These are phyloP conservation scores for Fusarium burgessii DNA, from an alignment of 2,329 filamentous ascomycete genomes.

Conservation along the genomic window DNA sequence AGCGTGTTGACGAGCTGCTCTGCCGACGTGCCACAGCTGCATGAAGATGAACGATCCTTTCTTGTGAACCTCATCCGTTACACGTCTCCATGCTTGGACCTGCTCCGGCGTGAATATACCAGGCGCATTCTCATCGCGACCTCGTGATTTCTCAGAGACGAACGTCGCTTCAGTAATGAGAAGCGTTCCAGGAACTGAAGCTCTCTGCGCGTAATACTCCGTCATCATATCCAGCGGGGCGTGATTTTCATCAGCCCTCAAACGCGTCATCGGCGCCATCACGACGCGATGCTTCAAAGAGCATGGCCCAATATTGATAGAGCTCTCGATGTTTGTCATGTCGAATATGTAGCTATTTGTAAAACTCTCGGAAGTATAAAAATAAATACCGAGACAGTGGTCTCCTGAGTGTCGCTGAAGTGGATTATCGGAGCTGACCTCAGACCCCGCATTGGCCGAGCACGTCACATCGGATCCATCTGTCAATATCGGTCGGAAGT, in stretches of 20 bases:
- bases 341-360: neutral
- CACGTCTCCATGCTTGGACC: conserved; percentile 2
- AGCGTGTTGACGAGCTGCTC: conserved; percentile 11
- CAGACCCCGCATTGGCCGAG: conserved; percentile 22
- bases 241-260: conserved; percentile 9
- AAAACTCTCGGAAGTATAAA: neutral
- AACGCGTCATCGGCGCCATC: conserved; percentile 28
- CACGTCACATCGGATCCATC: conserved; percentile 10
- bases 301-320: conserved; percentile 10
- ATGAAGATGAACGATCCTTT: conserved; percentile 19
- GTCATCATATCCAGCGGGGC: conserved; percentile 14
- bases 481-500: conserved; percentile 19
- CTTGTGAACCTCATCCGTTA: conserved; percentile 9
- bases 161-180: conserved; percentile 27
- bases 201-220: conserved; percentile 29
- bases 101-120: conserved; percentile 13
- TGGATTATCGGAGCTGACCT: neutral
- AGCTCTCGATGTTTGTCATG: conserved; percentile 9
- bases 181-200: conserved; percentile 23
- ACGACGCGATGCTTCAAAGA: conserved; percentile 20
- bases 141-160: conserved; percentile 6
- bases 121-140: conserved; percentile 9
- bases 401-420: neutral
- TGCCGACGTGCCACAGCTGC: conserved; percentile 28
- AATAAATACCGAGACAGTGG: neutral